Base-by-base conservation (phyloP, 1,284 basidiomycete genomes). In the Ceratobasidium sp. region DNA sequence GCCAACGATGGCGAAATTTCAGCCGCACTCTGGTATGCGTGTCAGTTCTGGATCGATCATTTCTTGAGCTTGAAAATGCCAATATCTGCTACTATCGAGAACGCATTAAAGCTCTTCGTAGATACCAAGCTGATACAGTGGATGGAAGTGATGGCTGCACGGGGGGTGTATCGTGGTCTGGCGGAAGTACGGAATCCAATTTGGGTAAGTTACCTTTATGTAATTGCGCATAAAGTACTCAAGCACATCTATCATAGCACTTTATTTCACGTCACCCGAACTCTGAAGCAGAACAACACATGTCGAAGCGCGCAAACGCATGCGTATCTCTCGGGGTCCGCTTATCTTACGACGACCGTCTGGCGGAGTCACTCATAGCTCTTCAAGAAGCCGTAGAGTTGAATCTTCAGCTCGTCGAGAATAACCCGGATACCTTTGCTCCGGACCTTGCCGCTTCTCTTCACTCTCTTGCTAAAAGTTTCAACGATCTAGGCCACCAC, bases 1-100 rank as follows among this genome's bases (percentile, higher is more conserved):
- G 26, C 49, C 0, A 18, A 13, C 3, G 42, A 23, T 15, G 20
- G 26, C 26, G 23, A 61, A 15, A n/a, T 72, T 28, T 61, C 70
- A 7, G 56, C 60, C 20, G 70, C 51, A 15, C n/a, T 72, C 18
- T 49, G 15, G 23, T 72, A 72, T 49, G 70, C 70, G 2, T 72
- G 70, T 23, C 70, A n/a, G 55, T 72, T 72, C 40, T 72, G 70
- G 70, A 28, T 49, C 7, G 70, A 61, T 28, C 70, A 72, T n/a
- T 6, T 61, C 13, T 7, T 61, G n/a, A 40, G 46, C 40, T 20
- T 56, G 20, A 44, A 55, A 18, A 12, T n/a, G 7, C 23, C 46
- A 33, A 15, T n/a, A 3, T 26, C 10, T 15, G 6, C 63, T n/a
- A 15, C 15, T 15, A 26, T 46, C 15, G 28, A 12, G n/a, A 15